A percentile compares a stretch with the other conserved stretches of the same genome.
Conservation (phyloP, 2,329 filamentous ascomycete genomes). For the Xylariaceae sp. region DNA sequence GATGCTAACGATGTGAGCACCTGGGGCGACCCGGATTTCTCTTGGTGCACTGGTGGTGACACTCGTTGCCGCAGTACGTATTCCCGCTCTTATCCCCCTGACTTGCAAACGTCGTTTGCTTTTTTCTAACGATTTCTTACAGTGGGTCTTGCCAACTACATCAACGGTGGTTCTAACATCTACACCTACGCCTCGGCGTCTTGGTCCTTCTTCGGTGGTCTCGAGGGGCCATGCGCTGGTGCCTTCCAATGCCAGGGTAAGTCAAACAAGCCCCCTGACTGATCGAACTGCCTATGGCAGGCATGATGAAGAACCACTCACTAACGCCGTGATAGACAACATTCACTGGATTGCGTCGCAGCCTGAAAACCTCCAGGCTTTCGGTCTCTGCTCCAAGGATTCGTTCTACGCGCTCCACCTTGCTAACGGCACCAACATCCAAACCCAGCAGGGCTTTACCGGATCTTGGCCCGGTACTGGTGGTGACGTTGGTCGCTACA, state of each 20-base stretch:
- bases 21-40: conserved; percentile 43
- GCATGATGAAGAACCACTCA: not conserved
- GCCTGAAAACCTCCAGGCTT: conserved; percentile 39
- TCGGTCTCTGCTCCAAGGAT: conserved; percentile 42
- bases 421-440: conserved; percentile 35
- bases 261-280: conserved; percentile 4
- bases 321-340: conserved; percentile 26
- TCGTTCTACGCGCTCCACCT: conserved; percentile 35
- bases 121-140: not conserved
- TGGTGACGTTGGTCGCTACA: conserved; percentile 39
- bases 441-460: conserved; percentile 32
- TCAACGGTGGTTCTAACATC: conserved; percentile 41
- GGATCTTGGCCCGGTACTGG: conserved; percentile 35
- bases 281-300: not conserved
- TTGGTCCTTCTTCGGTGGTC: conserved; percentile 43
- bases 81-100: not conserved
- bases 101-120: not conserved
- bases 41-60: conserved; percentile 37
- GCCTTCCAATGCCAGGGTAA: conserved; percentile 35
- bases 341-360: conserved; percentile 41
- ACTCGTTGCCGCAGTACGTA: conserved; percentile 36
- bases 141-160: conserved; percentile 41
- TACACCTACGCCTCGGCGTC: conserved; percentile 40
- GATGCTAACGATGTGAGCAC: conserved; percentile 31
- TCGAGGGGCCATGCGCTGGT: conserved; percentile 34